phyloP scores from a whole-genome alignment of 768 basidiomycete genomes.

The Phaeotremella fagi region DNA sequence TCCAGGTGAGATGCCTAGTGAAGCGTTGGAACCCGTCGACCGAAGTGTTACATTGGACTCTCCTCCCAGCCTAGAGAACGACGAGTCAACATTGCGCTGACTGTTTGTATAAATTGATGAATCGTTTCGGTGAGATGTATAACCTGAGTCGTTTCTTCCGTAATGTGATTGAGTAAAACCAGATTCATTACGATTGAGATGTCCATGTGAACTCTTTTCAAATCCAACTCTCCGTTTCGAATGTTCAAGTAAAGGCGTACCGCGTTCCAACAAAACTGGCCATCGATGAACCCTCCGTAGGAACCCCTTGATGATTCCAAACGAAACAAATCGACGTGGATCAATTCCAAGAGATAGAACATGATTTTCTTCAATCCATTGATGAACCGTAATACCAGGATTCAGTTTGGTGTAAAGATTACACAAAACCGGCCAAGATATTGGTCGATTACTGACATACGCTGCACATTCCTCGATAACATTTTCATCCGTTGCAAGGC shows the following conservation, averaged over 20 bases:
- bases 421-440: constrained; percentile 71
- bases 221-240: constrained; percentile 35
- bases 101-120: no score
- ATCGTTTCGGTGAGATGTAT: constrained; percentile 48
- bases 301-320: constrained; percentile 98
- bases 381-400: constrained; percentile 72
- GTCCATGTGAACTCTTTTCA: constrained; percentile 13
- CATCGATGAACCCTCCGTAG: constrained; percentile 88
- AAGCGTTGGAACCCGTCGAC: constrained; percentile 29
- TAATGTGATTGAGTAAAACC: constrained; percentile 11
- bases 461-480: constrained; percentile 86
- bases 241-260: constrained; percentile 23
- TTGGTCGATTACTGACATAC: constrained; percentile 66
- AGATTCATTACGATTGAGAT: constrained; percentile 17
- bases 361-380: constrained; percentile 79
- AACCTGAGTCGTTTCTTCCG: constrained; percentile 31
- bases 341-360: constrained; percentile 75
- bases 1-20: constrained; percentile 26
- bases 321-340: constrained; percentile 87
- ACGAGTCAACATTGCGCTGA: neutral
- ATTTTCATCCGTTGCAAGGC: constrained; percentile 76
- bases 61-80: constrained; percentile 7
- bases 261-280: constrained; percentile 57
- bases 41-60: constrained; percentile 38
- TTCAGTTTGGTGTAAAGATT: constrained; percentile 80